phyloP scores from a whole-genome alignment of 371 early-diverging fungal genomes.

The Basidiobolus meristosporus region DNA sequence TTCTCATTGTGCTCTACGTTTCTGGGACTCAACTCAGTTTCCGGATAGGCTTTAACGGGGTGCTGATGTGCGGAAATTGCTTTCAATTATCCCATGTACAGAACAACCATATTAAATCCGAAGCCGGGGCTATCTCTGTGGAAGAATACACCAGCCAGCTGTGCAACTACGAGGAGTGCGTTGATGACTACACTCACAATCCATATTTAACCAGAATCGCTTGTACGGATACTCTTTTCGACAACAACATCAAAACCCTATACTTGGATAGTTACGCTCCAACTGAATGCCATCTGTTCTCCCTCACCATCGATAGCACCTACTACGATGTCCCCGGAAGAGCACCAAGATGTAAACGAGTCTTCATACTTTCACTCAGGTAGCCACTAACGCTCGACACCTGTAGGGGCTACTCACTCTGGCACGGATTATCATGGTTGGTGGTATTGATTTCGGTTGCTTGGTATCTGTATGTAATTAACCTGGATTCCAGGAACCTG shows the following conservation, averaged over 20 bases:
- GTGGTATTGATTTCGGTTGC: neutral
- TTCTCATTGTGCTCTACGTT: too few relatives aligned
- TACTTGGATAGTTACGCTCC: constrained; percentile 52
- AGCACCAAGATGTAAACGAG: constrained; percentile 54
- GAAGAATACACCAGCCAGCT: neutral
- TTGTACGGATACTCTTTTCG: constrained; percentile 25
- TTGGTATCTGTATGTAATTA: neutral
- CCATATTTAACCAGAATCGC: constrained; percentile 58
- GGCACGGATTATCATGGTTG: constrained; percentile 77
- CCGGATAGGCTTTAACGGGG: constrained; percentile 49
- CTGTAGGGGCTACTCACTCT: constrained; percentile 62
- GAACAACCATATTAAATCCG: constrained; percentile 7
- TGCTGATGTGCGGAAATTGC: constrained; percentile 67
- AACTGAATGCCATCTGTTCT: constrained; percentile 55
- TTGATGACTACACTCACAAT: constrained; percentile 62
- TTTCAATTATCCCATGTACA: constrained; percentile 35
- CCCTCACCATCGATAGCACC: constrained; percentile 53
- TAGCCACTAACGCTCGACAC: neutral
- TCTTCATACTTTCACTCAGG: neutral
- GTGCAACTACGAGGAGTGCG: constrained; percentile 21
- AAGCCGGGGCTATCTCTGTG: neutral
- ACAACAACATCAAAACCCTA: constrained; percentile 15
- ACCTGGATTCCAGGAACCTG: constrained; percentile 42
- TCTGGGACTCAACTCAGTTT: too few relatives aligned
- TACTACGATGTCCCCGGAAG: constrained; percentile 80